Conservation (phyloP, 2,329 filamentous ascomycete species). For the Gyromitra esculenta region DNA sequence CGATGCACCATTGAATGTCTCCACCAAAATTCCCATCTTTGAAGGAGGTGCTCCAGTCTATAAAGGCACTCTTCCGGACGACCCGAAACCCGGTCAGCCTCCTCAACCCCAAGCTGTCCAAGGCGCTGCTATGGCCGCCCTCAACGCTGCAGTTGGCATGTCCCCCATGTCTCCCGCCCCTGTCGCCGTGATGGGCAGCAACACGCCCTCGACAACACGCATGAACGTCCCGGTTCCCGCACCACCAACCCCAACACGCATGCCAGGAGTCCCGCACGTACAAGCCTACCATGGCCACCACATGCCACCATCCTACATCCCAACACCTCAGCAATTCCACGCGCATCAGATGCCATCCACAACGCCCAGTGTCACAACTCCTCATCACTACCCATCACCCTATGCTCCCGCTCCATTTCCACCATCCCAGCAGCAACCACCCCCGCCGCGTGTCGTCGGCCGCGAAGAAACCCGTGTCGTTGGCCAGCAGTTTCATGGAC, state of each 20-base stretch:
- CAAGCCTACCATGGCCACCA: slow-evolving; percentile 40
- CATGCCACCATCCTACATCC: slow-evolving; percentile 24
- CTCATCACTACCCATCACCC: slow-evolving; percentile 45
- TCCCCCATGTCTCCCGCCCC: slow-evolving; percentile 45
- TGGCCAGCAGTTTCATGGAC: slow-evolving; percentile 48
- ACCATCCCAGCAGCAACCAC: slow-evolving; percentile 14
- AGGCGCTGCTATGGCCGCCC: slow-evolving; percentile 44
- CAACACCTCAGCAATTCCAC: slow-evolving; percentile 32
- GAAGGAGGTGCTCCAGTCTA: slow-evolving; percentile 32
- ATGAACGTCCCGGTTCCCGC: slow-evolving; percentile 37
- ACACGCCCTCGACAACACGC: neutral
- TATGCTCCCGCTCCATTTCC: slow-evolving; percentile 45
- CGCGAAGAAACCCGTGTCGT: slow-evolving; percentile 10
- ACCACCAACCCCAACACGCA: slow-evolving; percentile 9
- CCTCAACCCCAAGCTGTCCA: slow-evolving; percentile 30
- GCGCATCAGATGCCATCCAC: slow-evolving; percentile 36
- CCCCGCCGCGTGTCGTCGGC: slow-evolving; percentile 34
- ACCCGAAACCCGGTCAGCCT: slow-evolving; percentile 29
- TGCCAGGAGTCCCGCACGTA: slow-evolving; percentile 21
- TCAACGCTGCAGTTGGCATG: slow-evolving; percentile 54
- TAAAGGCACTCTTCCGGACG: slow-evolving; percentile 52
- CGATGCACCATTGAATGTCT: slow-evolving; percentile 46
- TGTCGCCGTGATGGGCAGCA: slow-evolving; percentile 36
- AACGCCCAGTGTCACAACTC: slow-evolving; percentile 37
- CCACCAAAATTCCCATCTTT: slow-evolving; percentile 43